A percentile compares a stretch with the other conserved stretches of the same genome.
phyloP scores from a whole-genome alignment of 441 rosid genomes.

The Gossypium davidsonii region DNA sequence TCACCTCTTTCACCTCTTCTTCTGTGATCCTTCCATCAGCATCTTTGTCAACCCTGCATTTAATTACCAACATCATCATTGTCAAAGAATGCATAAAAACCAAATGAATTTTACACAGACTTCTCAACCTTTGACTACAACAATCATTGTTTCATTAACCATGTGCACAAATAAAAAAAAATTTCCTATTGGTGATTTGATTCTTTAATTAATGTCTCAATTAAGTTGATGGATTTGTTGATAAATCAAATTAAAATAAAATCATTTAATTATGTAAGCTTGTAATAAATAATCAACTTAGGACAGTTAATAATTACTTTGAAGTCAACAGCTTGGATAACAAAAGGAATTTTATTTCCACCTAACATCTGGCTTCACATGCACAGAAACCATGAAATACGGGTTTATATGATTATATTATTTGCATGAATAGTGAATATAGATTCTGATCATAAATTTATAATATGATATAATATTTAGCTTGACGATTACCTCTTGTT shows the following conservation, averaged over 20 bases:
- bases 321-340: neutral
- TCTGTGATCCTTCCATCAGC: slow-evolving; percentile 63
- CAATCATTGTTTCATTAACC: neutral
- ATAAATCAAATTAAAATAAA: neutral
- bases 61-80: neutral
- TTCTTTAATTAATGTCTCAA: neutral
- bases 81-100: neutral
- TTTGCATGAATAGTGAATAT: neutral
- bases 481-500: neutral
- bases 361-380: slow-evolving; percentile 5
- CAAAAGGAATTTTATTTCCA: neutral
- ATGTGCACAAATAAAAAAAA: neutral
- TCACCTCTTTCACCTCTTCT: slow-evolving; percentile 74
- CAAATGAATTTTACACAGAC: neutral
- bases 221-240: neutral
- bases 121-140: neutral
- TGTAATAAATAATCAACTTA: neutral
- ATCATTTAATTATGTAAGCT: neutral
- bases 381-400: neutral
- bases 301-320: neutral
- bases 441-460: neutral
- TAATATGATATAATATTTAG: neutral
- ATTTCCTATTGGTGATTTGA: neutral
- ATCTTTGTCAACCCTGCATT: slow-evolving; percentile 65
- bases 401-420: neutral